Conservation (phyloP, 257 asterid genomes). For the Nicotiana knightiana region DNA sequence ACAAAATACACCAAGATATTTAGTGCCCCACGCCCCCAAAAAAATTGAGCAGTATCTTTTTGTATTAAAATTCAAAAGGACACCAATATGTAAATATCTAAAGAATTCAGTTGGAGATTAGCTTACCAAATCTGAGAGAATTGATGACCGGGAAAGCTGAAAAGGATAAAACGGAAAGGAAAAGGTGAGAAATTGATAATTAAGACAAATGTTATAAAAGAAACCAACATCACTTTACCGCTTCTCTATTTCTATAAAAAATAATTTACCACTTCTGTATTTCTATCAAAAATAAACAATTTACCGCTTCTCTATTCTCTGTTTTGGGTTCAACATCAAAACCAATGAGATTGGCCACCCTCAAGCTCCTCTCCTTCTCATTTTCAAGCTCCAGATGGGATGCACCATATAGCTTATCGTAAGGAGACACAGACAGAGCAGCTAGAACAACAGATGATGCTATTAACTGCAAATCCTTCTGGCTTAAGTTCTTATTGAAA, state of each 20-base stretch:
- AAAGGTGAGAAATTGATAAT: background rate
- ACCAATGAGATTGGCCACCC: constrained; percentile 31
- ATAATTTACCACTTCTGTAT: constrained; percentile 24
- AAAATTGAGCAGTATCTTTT: background rate
- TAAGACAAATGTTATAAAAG: background rate
- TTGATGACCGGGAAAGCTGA: constrained; percentile 83
- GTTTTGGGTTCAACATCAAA: constrained; percentile 28
- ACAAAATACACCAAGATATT: background rate
- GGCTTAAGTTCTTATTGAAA: constrained; percentile 33
- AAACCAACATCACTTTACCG: background rate
- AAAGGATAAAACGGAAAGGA: constrained; percentile 12
- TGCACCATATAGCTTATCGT: constrained; percentile 13
- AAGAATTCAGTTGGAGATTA: background rate
- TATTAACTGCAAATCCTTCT: constrained; percentile 35
- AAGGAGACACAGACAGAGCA: constrained; percentile 36
- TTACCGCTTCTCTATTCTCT: constrained; percentile 35
- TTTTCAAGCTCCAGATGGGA: constrained; percentile 33
- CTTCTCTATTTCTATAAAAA: background rate
- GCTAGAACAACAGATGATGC: constrained; percentile 45
- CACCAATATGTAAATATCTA: background rate
- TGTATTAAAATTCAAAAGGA: background rate
- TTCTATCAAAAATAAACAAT: background rate
- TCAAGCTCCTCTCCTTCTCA: constrained; percentile 25
- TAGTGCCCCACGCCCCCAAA: background rate
- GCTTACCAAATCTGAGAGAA: constrained; percentile 72